These are phyloP conservation scores for Pestalotiopsis sp. DNA, from an alignment of 2,329 filamentous ascomycete genomes.

Conservation along the genomic window DNA sequence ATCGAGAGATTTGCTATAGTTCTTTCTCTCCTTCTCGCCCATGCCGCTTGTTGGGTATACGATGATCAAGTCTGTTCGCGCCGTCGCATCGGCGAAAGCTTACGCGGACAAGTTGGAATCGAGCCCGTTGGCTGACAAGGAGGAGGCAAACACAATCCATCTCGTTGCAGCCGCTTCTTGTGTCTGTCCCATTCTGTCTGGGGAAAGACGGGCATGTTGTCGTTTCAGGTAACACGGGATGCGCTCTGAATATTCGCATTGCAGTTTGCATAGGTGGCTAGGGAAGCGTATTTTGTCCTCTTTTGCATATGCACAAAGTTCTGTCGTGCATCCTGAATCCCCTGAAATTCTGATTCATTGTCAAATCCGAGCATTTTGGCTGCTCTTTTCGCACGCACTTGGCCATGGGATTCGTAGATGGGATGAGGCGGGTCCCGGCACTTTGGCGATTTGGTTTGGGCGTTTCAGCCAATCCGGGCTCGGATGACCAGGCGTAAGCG, in stretches of 20 bases:
- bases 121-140: neutral
- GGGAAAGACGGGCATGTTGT: neutral
- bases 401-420: neutral
- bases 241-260: neutral
- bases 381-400: neutral
- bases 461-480: neutral
- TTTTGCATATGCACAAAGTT: neutral
- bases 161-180: neutral
- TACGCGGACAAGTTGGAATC: neutral
- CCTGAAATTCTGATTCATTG: neutral
- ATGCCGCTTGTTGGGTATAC: neutral
- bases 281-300: neutral
- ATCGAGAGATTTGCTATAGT: neutral
- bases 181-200: neutral
- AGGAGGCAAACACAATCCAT: neutral
- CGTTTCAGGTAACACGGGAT: neutral
- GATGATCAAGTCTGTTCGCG: neutral
- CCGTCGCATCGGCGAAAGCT: neutral
- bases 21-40: neutral
- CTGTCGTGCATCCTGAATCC: neutral
- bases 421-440: neutral
- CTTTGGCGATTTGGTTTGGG: neutral
- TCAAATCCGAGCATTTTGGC: neutral
- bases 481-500: neutral
- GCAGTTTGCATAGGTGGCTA: neutral